Base-by-base conservation (phyloP, 2,329 filamentous ascomycete species). In the Cordyceps sp. region DNA sequence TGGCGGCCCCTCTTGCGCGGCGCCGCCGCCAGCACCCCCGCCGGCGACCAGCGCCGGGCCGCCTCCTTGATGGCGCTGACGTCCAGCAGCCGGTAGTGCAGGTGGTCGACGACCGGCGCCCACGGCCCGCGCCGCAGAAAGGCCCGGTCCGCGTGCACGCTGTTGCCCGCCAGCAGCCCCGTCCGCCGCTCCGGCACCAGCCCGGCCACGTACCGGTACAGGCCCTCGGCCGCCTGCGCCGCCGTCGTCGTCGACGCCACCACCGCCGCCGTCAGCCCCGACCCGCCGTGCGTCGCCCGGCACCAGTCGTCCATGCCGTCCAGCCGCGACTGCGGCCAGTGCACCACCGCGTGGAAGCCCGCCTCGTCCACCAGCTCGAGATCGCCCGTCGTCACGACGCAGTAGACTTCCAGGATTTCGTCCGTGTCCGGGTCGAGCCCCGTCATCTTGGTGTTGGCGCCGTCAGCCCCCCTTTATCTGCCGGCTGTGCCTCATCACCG, bases 51-150 rank as follows among this genome's bases (percentile, higher is more conserved):
- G 29, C 88, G 67, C 40, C 73, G 70, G 14, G 77, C 80, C 16
- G 83, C 86, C 60, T 98, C 90, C 58, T 96, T 96, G 47, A 96
- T 71, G 29, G 75, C 70, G 54, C 85, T 94, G 33, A 96, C 84
- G 51, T 98, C 90, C 30, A 96, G 59, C 39, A 98, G 80, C 13
- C 90, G 73, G 56, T 98, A 85, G 55, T 93, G 81, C 42, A 98
- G 61, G 54, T 90, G 73, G 35, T 79, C 70, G 30, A 82, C 57
- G 2, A 93, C 73, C 36, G 64, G 60, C 25, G 64, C 69, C 54
- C 88, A 98, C 0, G 86, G 85, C 35, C 64, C 65, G 39, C 71
- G 69, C 5, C 72, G 64, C 37, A 98, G 62, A 49, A 98, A 98
- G 2, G 73, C 72, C 45, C 74, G 73, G 54, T 98, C 90, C 4